phyloP scores from a whole-genome alignment of 257 asterid species.

The Haberlea rhodopensis region DNA sequence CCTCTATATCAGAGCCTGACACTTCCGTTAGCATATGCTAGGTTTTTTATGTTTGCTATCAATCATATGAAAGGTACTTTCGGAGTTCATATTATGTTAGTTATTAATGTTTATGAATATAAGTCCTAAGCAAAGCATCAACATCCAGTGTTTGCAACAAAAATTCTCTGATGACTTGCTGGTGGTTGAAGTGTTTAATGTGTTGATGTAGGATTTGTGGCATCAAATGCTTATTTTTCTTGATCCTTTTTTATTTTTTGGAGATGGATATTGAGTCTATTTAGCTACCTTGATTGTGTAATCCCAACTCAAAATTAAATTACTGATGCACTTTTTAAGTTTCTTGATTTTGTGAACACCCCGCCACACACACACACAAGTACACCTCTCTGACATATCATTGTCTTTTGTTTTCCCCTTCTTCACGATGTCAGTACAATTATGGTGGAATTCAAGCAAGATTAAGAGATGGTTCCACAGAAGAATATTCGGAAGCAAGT shows the following conservation, averaged over 20 bases:
- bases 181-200: slow-evolving; percentile 3
- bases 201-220: background rate
- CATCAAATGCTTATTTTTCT: slow-evolving; percentile 8
- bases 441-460: slow-evolving; percentile 92
- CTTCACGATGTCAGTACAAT: slow-evolving; percentile 56
- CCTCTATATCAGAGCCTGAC: background rate
- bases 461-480: slow-evolving; percentile 44
- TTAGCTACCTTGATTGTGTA: slow-evolving; percentile 4
- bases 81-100: background rate
- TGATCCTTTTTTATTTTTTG: slow-evolving; percentile 3
- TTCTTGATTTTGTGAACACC: background rate
- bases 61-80: slow-evolving; percentile 16
- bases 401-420: background rate
- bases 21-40: background rate
- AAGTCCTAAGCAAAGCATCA: background rate
- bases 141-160: background rate
- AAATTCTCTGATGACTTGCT: background rate
- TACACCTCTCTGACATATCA: slow-evolving; percentile 21
- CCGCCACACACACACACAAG: no score
- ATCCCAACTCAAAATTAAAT: background rate
- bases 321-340: background rate
- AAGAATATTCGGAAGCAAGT: slow-evolving; percentile 43
- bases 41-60: background rate
- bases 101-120: slow-evolving; percentile 2
- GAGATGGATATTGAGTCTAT: background rate